Evolutionary conservation across 2,329 filamentous ascomycete genomes (phyloP).

Genomic region (Cadophora gregata): DNA sequence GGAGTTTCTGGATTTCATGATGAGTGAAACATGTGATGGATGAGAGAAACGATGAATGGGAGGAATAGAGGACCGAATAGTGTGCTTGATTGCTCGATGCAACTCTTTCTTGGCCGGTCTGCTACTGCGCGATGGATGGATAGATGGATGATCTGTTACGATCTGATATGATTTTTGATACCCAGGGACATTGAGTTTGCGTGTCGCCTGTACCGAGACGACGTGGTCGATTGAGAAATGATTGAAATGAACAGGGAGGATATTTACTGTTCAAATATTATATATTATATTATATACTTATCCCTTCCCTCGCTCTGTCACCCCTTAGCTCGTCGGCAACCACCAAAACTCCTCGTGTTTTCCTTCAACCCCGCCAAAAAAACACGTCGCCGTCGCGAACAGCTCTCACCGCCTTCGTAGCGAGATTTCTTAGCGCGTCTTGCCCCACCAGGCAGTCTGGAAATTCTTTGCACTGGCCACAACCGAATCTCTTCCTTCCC

Average conservation of each 20-base stretch:
- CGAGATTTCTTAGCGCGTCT: slow-evolving; percentile 1
- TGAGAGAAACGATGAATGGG: neutral
- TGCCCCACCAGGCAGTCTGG: slow-evolving; percentile 12
- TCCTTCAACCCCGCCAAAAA: neutral
- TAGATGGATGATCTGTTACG: neutral
- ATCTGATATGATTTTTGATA: slow-evolving; percentile 19
- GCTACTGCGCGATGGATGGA: neutral
- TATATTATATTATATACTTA: neutral
- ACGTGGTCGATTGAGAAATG: slow-evolving; percentile 1
- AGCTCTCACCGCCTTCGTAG: neutral
- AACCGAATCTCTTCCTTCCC: slow-evolving; percentile 31
- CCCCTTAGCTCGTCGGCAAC: neutral
- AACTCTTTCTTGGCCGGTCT: neutral
- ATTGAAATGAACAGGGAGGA: slow-evolving; percentile 8
- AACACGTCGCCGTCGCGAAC: neutral
- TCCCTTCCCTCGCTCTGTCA: neutral
- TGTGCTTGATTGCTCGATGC: slow-evolving; percentile 1
- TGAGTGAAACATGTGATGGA: neutral
- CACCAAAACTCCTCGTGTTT: neutral
- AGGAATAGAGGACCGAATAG: slow-evolving; percentile 3
- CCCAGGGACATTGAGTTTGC: slow-evolving; percentile 24
- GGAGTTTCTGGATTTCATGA: slow-evolving; percentile 13
- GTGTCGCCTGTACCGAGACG: slow-evolving; percentile 22
- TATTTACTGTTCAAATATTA: neutral
- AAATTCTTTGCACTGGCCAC: slow-evolving; percentile 7